Base-by-base conservation (phyloP, 140 eudicot species). In the Bidens hawaiensis region DNA sequence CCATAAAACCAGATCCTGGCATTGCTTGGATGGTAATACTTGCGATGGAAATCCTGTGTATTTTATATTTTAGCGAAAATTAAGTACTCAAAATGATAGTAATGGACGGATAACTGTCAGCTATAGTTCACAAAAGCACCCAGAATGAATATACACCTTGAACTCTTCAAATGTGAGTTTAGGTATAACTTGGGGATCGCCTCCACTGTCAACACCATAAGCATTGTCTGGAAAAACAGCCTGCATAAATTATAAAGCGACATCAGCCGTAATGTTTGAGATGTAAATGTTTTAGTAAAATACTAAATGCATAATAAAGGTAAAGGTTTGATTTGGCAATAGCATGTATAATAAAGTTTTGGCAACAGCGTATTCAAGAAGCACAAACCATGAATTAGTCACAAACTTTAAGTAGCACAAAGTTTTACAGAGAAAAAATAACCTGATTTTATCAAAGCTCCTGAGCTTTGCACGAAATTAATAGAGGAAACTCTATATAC, bases 1-100 rank as follows among this genome's bases (percentile, higher is more conserved):
- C 99, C 99, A 75, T 94, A 94, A 72, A 94, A 88, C 99, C 97
- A 93, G 7, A 94, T 94, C 65, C 94, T 94, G 27, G 99, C 90
- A 73, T 94, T 94, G 80, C 95, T 94, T 59, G 99, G 99, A 69
- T 94, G 99, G 70, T 94, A 94, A 77, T 71, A 94, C 74, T 81
- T 94, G 21, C 85, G 79, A 67, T 94, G 99, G 70, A 94, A 94
- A 40, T 88, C 99, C 99, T 94, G 95, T 43, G 70, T 26, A 68
- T 47, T 57, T 55, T 4, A 66, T 38, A 70, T 23, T 41, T 57
- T 15, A 62, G 18, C n/a, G 56, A 55, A 61, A 40, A n/a, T 31
- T 3, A 46, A 4, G 57, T 30, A 60, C n/a, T 17, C 22, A 54
- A 16, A 24, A 57, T 28, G 36, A 41, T 43, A 24, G 48, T 53